These are phyloP conservation scores for Xylogone sp. DNA, from an alignment of 2,329 filamentous ascomycete species.

Conservation along the genomic window DNA sequence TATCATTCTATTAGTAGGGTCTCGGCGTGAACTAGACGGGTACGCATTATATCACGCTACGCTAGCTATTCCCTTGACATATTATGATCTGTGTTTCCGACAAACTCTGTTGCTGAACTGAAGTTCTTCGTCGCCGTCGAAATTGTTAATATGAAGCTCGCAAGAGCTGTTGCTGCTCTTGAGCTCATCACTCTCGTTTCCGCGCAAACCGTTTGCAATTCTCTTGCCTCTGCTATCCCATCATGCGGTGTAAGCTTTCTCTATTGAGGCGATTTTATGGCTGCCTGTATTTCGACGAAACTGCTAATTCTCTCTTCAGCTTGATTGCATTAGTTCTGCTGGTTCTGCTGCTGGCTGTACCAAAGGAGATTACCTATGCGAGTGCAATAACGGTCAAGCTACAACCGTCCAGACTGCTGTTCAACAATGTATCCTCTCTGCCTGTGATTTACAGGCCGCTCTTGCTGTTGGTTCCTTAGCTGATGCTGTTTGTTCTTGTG, in stretches of 20 bases:
- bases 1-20: no score
- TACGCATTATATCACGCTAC: no score
- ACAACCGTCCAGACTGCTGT: not conserved
- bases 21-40: no score
- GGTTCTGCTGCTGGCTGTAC: not conserved
- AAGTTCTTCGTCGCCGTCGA: no score
- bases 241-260: conserved; percentile 4
- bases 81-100: no score
- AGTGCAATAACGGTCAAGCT: not conserved
- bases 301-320: not conserved
- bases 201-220: conserved; percentile 1
- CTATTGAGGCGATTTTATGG: no score
- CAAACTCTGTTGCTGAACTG: no score
- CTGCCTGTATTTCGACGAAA: not conserved
- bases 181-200: not conserved
- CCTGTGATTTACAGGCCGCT: not conserved
- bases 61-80: no score
- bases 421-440: not conserved
- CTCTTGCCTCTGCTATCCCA: conserved; percentile 4
- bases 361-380: not conserved
- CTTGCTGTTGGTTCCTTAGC: not conserved
- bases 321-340: conserved; percentile 4
- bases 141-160: not conserved
- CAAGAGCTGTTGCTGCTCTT: not conserved
- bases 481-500: not conserved